phyloP scores from a whole-genome alignment of 495 filamentous ascomycete genomes.

The Astrothelium subdiscretum region DNA sequence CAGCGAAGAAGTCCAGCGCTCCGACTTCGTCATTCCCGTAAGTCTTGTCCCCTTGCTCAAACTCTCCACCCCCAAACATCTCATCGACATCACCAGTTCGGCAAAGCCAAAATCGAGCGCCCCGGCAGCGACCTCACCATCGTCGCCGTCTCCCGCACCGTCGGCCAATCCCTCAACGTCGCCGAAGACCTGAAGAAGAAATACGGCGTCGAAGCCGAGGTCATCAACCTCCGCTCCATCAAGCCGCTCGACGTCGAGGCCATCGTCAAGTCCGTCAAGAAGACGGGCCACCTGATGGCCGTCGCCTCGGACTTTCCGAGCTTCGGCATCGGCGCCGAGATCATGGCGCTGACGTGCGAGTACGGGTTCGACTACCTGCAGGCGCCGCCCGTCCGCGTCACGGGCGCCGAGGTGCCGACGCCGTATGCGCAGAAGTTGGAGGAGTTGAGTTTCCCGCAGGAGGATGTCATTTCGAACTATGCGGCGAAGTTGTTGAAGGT shows the following conservation, averaged over 20 bases:
- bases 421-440: slow-evolving; percentile 84
- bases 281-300: slow-evolving; percentile 82
- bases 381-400: slow-evolving; percentile 82
- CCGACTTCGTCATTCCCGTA: slow-evolving; percentile 83
- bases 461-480: slow-evolving; percentile 69
- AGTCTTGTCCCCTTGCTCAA: slow-evolving; percentile 3
- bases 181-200: slow-evolving; percentile 86
- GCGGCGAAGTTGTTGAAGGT: slow-evolving; percentile 73
- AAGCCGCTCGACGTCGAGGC: slow-evolving; percentile 93
- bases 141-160: slow-evolving; percentile 85
- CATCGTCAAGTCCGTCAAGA: slow-evolving; percentile 94
- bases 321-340: slow-evolving; percentile 84
- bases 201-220: slow-evolving; percentile 90
- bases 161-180: slow-evolving; percentile 81
- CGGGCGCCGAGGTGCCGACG: slow-evolving; percentile 91
- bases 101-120: slow-evolving; percentile 98
- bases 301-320: slow-evolving; percentile 95
- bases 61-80: slow-evolving; percentile 16
- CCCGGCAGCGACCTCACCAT: slow-evolving; percentile 92
- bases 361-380: slow-evolving; percentile 97
- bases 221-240: slow-evolving; percentile 93
- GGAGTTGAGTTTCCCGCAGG: slow-evolving; percentile 83
- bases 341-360: slow-evolving; percentile 89
- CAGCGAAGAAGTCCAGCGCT: slow-evolving; percentile 87
- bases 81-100: slow-evolving; percentile 43